Conservation (phyloP, 305 asterid genomes). For the Ajuga reptans region DNA sequence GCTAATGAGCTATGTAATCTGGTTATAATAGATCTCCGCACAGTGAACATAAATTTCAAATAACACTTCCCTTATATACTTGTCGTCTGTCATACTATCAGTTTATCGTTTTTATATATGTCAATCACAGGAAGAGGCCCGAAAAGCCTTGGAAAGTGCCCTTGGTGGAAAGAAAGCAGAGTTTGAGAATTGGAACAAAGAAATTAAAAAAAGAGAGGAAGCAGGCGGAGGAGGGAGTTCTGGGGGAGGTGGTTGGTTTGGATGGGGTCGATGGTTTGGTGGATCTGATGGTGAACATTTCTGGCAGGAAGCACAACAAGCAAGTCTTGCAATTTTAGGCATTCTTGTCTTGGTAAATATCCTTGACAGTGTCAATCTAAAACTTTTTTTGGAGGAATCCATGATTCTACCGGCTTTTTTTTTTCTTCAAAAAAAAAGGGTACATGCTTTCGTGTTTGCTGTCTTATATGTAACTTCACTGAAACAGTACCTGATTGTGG, state of each 20-base stretch:
- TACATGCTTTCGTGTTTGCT: neutral
- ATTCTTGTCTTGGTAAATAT: constrained; percentile 55
- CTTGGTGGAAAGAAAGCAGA: constrained; percentile 77
- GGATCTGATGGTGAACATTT: constrained; percentile 70
- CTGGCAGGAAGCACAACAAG: constrained; percentile 91
- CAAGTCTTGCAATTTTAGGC: constrained; percentile 61
- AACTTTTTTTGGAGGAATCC: neutral
- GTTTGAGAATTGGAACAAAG: constrained; percentile 82
- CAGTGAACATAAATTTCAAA: neutral
- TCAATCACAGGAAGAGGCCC: constrained; percentile 68
- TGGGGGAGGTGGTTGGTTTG: constrained; percentile 83
- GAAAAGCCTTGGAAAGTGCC: constrained; percentile 84
- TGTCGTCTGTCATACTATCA: neutral
- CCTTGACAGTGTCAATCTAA: neutral
- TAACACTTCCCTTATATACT: neutral
- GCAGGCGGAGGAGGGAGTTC: constrained; percentile 67
- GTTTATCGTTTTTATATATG: neutral
- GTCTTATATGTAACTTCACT: constrained; percentile 4
- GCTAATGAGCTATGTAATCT: neutral
- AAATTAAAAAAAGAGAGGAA: constrained; percentile 72
- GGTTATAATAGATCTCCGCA: neutral
- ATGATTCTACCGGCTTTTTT: neutral
- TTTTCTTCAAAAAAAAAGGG: neutral
- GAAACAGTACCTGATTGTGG: constrained; percentile 57
- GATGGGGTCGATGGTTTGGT: constrained; percentile 55